A percentile compares a stretch with the other conserved stretches of the same genome.
Conservation (phyloP, 495 filamentous ascomycete genomes). For the Trichoderma orchidacearum region DNA sequence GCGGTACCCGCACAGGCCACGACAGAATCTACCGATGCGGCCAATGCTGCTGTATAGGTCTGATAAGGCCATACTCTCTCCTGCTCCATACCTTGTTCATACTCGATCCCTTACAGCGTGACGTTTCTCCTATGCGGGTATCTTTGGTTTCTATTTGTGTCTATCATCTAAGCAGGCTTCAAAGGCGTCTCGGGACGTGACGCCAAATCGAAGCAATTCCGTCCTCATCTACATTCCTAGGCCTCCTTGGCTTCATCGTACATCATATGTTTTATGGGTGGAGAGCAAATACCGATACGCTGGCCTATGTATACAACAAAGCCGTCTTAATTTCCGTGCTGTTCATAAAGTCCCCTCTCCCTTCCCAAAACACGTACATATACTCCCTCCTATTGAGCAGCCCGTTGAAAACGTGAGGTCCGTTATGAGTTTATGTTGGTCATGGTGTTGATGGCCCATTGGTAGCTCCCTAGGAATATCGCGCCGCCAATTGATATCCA, state of each 20-base stretch:
- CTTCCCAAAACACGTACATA: not conserved
- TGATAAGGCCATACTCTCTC: not conserved
- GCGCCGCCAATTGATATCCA: conserved; percentile 94
- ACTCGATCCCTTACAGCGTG: not conserved
- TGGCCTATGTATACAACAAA: not conserved
- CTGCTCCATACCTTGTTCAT: not conserved
- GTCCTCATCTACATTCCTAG: no score
- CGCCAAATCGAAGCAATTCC: no score
- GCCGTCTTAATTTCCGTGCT: not conserved
- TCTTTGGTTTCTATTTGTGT: not conserved
- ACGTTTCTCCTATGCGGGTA: no score
- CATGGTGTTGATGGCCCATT: conserved; percentile 70
- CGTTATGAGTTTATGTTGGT: conserved; percentile 1
- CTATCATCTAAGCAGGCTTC: not conserved
- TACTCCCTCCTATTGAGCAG: no score
- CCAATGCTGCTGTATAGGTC: not conserved
- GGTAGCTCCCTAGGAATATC: conserved; percentile 92
- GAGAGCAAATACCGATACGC: not conserved
- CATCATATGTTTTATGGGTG: not conserved
- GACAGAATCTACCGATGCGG: not conserved
- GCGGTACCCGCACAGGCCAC: not conserved
- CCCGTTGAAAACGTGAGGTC: no score
- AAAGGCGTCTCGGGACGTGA: no score
- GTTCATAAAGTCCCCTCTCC: conserved; percentile 7
- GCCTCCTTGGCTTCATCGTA: no score